Conservation (phyloP, 768 basidiomycete species). For the Trichaptum fuscoviolaceum region DNA sequence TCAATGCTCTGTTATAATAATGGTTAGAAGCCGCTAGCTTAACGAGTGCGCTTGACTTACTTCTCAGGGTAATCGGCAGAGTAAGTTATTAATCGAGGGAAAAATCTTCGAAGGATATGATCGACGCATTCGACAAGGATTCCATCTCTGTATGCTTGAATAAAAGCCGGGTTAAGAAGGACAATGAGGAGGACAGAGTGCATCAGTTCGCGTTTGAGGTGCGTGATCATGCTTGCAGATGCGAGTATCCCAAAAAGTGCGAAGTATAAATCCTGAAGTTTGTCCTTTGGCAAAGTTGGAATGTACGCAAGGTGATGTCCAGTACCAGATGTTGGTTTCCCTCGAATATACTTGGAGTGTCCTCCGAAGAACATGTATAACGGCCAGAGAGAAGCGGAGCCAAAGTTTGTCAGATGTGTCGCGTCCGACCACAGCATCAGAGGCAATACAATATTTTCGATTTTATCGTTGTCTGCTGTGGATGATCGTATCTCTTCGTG, state of each 20-base stretch:
- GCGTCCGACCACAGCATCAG: neutral
- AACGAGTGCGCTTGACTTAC: slow-evolving; percentile 6
- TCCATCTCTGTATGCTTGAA: slow-evolving; percentile 7
- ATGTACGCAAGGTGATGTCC: slow-evolving; percentile 14
- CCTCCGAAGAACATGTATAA: slow-evolving; percentile 13
- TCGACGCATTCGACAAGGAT: too few relatives aligned
- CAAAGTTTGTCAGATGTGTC: neutral
- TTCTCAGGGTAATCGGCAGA: slow-evolving; percentile 18
- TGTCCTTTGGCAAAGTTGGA: neutral
- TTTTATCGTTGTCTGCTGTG: neutral
- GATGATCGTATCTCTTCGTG: slow-evolving; percentile 12
- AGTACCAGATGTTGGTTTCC: slow-evolving; percentile 16
- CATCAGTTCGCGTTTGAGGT: neutral
- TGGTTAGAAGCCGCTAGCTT: too few relatives aligned
- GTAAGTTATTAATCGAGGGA: slow-evolving; percentile 15
- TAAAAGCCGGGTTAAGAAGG: neutral
- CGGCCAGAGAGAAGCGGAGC: slow-evolving; percentile 18
- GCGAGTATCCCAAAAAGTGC: too few relatives aligned
- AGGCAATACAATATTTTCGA: neutral
- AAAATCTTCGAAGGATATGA: too few relatives aligned
- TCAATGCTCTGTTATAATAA: slow-evolving; percentile 8
- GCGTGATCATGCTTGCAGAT: too few relatives aligned
- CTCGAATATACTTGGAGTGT: slow-evolving; percentile 21
- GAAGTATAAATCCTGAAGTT: too few relatives aligned
- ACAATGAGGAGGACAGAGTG: neutral